These are phyloP conservation scores for Lagenidium giganteum DNA, from an alignment of 352 stramenopile genomes.

Conservation along the genomic window DNA sequence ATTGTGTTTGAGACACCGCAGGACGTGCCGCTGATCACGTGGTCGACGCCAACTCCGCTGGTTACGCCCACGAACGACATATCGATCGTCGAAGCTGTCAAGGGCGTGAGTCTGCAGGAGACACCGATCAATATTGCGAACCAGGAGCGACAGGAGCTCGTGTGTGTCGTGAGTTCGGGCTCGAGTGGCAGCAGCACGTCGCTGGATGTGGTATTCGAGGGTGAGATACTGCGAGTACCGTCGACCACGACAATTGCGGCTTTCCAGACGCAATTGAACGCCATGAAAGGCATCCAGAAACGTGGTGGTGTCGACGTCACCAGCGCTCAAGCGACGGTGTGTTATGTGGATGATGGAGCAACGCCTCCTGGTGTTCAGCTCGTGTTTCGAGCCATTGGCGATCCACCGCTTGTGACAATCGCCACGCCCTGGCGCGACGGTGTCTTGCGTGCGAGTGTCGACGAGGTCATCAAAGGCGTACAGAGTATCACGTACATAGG, in stretches of 20 bases:
- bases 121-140: slow-evolving; percentile 47
- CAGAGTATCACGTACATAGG: slow-evolving; percentile 69
- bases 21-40: slow-evolving; percentile 43
- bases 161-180: slow-evolving; percentile 37
- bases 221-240: slow-evolving; percentile 25
- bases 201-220: slow-evolving; percentile 50
- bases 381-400: slow-evolving; percentile 38
- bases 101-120: slow-evolving; percentile 27
- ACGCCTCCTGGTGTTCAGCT: slow-evolving; percentile 28
- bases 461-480: slow-evolving; percentile 65
- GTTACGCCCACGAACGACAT: slow-evolving; percentile 66
- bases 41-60: slow-evolving; percentile 43
- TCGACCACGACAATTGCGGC: slow-evolving; percentile 23
- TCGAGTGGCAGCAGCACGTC: slow-evolving; percentile 19
- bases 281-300: slow-evolving; percentile 24
- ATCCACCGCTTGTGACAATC: slow-evolving; percentile 31
- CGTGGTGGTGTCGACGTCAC: slow-evolving; percentile 48
- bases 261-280: slow-evolving; percentile 52
- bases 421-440: slow-evolving; percentile 35
- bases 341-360: slow-evolving; percentile 26
- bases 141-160: slow-evolving; percentile 44
- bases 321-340: slow-evolving; percentile 28
- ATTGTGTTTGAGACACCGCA: slow-evolving; percentile 62
- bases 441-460: slow-evolving; percentile 35
- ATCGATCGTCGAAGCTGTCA: slow-evolving; percentile 51